A percentile compares a stretch with the other conserved stretches of the same genome.
These are phyloP conservation scores for Suillus variegatus DNA, from an alignment of 768 basidiomycete species.

Conservation along the genomic window DNA sequence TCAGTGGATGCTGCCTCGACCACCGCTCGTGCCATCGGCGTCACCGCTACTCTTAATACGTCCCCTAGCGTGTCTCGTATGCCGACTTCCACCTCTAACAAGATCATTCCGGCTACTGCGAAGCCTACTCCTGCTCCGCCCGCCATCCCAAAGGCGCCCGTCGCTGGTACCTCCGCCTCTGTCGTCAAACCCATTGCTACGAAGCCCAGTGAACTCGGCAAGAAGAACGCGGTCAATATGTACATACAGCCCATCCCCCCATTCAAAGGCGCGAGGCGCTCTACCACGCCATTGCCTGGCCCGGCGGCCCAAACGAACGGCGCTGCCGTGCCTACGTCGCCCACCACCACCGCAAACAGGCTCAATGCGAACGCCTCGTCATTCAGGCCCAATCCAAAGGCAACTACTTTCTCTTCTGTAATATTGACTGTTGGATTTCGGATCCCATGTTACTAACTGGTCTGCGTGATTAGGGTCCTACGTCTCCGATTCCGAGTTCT, in stretches of 20 bases:
- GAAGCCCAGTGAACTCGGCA: constrained; percentile 31
- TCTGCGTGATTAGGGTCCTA: constrained; percentile 40
- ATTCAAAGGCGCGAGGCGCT: constrained; percentile 68
- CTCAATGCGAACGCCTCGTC: constrained; percentile 89
- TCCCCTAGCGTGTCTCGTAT: constrained; percentile 51
- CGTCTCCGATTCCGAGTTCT: constrained; percentile 46
- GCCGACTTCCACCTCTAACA: constrained; percentile 30
- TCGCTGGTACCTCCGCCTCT: constrained; percentile 22
- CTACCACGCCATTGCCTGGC: constrained; percentile 23
- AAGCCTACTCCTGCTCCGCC: constrained; percentile 34
- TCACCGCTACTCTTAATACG: constrained; percentile 38
- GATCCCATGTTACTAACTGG: constrained; percentile 20
- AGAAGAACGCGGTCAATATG: constrained; percentile 64
- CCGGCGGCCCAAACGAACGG: constrained; percentile 25
- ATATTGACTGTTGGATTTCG: constrained; percentile 21
- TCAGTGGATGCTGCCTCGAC: constrained; percentile 63
- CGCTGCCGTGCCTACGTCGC: constrained; percentile 47
- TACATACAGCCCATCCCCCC: constrained; percentile 89
- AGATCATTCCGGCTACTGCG: constrained; percentile 27
- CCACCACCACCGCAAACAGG: constrained; percentile 55
- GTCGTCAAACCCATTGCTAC: constrained; percentile 30
- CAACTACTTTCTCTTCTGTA: constrained; percentile 73
- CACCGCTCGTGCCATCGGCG: constrained; percentile 70
- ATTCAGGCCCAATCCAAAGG: constrained; percentile 87
- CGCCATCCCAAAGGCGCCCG: constrained; percentile 22